Evolutionary conservation across 1,284 basidiomycete genomes (phyloP).

Genomic region (Mycena sp.): DNA sequence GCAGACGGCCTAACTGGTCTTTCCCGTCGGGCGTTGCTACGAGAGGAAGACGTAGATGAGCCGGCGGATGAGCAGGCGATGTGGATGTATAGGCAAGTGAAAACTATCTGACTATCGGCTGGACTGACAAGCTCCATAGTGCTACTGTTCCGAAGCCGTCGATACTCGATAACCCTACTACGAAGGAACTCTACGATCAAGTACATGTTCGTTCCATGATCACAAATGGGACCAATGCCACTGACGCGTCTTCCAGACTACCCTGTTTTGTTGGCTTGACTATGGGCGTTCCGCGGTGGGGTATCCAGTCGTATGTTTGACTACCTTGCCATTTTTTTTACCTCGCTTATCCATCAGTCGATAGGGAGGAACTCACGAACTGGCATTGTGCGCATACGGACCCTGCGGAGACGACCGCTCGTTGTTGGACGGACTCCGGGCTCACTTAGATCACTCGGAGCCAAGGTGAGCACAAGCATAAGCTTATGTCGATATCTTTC

Average conservation of each 20-base stretch:
- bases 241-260: slow-evolving; percentile 40
- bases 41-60: neutral
- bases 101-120: slow-evolving; percentile 22
- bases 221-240: neutral
- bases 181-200: slow-evolving; percentile 41
- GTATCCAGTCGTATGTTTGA: slow-evolving; percentile 48
- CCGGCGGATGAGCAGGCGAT: neutral
- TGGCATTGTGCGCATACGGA: slow-evolving; percentile 42
- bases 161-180: slow-evolving; percentile 48
- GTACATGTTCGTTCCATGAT: slow-evolving; percentile 2
- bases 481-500: neutral
- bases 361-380: slow-evolving; percentile 40
- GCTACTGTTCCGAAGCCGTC: slow-evolving; percentile 52
- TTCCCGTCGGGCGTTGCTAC: slow-evolving; percentile 32
- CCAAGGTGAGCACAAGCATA: slow-evolving; percentile 46
- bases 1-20: slow-evolving; percentile 63
- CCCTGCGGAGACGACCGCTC: slow-evolving; percentile 34
- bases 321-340: neutral
- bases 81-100: slow-evolving; percentile 59
- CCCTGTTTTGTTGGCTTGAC: slow-evolving; percentile 53
- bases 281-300: slow-evolving; percentile 45
- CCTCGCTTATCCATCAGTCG: slow-evolving; percentile 10
- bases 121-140: slow-evolving; percentile 40
- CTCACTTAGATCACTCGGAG: slow-evolving; percentile 48
- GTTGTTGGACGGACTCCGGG: no score